These are phyloP conservation scores for Trichomonascus vanleenenianus DNA, from an alignment of 805 yeast genomes.

Conservation along the genomic window DNA sequence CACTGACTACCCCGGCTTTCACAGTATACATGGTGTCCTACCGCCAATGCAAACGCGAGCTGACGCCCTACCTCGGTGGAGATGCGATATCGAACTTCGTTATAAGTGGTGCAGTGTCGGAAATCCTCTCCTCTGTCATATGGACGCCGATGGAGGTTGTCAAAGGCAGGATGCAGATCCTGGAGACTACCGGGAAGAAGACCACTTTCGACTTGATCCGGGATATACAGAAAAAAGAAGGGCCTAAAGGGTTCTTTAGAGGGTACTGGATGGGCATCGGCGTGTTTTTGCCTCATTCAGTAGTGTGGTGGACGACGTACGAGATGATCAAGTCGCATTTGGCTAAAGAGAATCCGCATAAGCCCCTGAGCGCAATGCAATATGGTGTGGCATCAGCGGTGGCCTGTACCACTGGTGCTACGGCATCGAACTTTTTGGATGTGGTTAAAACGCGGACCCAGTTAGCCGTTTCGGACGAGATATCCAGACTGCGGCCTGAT, in stretches of 20 bases:
- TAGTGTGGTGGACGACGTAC: conserved; percentile 22
- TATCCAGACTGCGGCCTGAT: conserved; percentile 29
- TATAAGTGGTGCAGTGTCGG: conserved; percentile 32
- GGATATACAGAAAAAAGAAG: conserved; percentile 13
- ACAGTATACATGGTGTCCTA: conserved; percentile 34
- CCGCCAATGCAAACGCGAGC: conserved; percentile 29
- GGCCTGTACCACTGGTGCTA: conserved; percentile 30
- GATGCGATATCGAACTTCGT: conserved; percentile 30
- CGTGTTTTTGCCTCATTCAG: conserved; percentile 19
- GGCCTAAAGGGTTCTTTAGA: conserved; percentile 14
- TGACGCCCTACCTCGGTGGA: conserved; percentile 30
- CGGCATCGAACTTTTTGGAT: conserved; percentile 32
- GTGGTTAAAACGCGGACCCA: conserved; percentile 39
- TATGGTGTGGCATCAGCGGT: conserved; percentile 28
- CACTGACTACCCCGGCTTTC: conserved; percentile 35
- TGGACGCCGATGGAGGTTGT: conserved; percentile 40
- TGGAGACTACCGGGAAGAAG: conserved; percentile 10
- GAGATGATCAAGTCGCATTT: conserved; percentile 9
- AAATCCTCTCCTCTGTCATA: conserved; percentile 30
- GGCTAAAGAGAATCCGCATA: background rate
- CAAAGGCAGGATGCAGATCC: conserved; percentile 35
- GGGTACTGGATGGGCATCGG: conserved; percentile 18
- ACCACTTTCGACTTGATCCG: conserved; percentile 17
- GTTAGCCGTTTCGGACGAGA: conserved; percentile 32
- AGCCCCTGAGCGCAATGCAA: conserved; percentile 16